Percentiles rank a stretch among this genome's conserved stretches.
Evolutionary conservation across 768 basidiomycete species (phyloP).

Genomic region (Russula sp.): DNA sequence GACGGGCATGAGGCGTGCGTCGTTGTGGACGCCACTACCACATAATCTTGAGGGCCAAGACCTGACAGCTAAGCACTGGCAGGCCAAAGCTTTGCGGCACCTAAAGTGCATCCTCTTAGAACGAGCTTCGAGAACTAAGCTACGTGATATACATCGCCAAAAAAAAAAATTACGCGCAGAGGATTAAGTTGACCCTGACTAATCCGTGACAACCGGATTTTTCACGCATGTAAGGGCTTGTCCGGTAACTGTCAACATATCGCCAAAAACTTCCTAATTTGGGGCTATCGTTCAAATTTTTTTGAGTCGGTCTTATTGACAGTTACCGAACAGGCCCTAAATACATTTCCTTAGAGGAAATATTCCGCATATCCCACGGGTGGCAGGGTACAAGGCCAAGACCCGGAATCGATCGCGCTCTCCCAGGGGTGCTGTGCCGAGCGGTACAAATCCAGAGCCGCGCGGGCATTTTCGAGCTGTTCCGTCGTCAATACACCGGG

Average conservation of each 20-base stretch:
- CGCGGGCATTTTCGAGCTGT: constrained; percentile 46
- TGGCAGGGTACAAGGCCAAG: constrained; percentile 38
- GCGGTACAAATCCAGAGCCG: constrained; percentile 48
- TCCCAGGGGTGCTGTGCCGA: constrained; percentile 48
- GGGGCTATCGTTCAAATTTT: too few relatives aligned
- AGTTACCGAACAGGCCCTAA: too few relatives aligned
- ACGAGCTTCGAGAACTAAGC: too few relatives aligned
- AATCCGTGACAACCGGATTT: neutral
- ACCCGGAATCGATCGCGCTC: constrained; percentile 36
- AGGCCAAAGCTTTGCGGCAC: neutral
- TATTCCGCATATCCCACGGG: constrained; percentile 21
- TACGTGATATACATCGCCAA: neutral
- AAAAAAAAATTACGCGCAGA: neutral
- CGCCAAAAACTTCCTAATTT: too few relatives aligned
- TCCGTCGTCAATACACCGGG: neutral
- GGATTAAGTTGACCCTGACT: neutral
- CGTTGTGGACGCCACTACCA: neutral
- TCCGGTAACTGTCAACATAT: too few relatives aligned
- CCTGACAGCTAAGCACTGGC: neutral
- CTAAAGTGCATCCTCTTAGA: neutral
- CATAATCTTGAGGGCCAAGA: neutral
- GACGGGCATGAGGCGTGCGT: neutral
- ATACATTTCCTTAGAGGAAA: constrained; percentile 8
- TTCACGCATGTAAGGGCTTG: neutral
- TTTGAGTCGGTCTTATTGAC: too few relatives aligned